These are phyloP conservation scores for Chaetomium sp. DNA, from an alignment of 2,329 filamentous ascomycete species.

Conservation along the genomic window DNA sequence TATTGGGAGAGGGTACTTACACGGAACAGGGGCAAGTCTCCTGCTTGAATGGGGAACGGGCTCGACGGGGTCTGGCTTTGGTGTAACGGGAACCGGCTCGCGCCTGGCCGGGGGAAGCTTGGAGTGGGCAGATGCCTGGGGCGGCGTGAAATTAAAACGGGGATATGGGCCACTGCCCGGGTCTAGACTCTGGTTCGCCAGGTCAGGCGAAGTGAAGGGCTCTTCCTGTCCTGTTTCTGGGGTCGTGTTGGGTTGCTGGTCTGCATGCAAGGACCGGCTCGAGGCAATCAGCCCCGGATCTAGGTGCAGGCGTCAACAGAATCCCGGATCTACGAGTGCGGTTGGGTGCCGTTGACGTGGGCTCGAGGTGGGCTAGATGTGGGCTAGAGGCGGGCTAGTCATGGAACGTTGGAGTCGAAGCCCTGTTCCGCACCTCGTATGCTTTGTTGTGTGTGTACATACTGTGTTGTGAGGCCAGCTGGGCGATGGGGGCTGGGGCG, in stretches of 20 bases:
- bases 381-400: too few species aligned
- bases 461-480: neutral
- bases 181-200: constrained; percentile 20
- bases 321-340: constrained; percentile 1
- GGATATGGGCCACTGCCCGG: constrained; percentile 11
- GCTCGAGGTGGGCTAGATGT: too few species aligned
- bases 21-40: constrained; percentile 10
- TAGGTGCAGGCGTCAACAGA: neutral
- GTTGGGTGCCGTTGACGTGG: neutral
- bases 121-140: constrained; percentile 1
- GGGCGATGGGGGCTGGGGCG: too few species aligned
- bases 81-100: constrained; percentile 22
- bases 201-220: neutral
- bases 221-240: neutral
- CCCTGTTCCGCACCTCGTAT: neutral
- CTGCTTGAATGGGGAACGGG: constrained; percentile 7
- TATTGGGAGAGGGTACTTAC: constrained; percentile 29
- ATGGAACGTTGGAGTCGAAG: neutral
- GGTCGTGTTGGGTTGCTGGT: neutral
- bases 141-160: constrained; percentile 24
- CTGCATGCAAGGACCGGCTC: constrained; percentile 8
- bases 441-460: neutral
- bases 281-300: constrained; percentile 11
- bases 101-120: constrained; percentile 14
- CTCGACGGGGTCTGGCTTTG: neutral